Conservation (phyloP, 805 yeast genomes). For the Starmerella scarabaei region DNA sequence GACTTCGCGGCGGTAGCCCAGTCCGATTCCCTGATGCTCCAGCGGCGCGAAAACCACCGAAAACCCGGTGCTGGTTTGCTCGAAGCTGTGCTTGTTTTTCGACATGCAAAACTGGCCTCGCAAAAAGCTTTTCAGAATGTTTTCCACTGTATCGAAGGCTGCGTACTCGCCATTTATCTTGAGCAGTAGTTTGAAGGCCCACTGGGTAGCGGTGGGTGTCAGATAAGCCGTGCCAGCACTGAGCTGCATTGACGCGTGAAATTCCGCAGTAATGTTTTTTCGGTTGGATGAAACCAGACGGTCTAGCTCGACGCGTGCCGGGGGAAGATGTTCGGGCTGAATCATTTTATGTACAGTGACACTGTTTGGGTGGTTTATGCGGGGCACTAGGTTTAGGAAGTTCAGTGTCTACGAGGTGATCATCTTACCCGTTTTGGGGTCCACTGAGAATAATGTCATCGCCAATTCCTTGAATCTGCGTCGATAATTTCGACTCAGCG, state of each 20-base stretch:
- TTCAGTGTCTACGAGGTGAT: not conserved
- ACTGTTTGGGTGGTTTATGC: too few relatives aligned
- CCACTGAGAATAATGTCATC: constrained; percentile 2
- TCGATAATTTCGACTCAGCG: constrained; percentile 1
- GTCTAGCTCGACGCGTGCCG: too few relatives aligned
- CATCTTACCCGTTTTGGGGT: not conserved
- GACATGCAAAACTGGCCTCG: not conserved
- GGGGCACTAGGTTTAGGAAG: too few relatives aligned
- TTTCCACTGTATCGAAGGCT: constrained; percentile 13
- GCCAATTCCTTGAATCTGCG: constrained; percentile 3
- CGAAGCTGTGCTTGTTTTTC: constrained; percentile 2
- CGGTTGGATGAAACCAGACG: too few relatives aligned
- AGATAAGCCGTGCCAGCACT: constrained; percentile 7
- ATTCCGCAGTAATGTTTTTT: not conserved
- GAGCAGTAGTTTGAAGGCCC: constrained; percentile 5
- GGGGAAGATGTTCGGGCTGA: too few relatives aligned
- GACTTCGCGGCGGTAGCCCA: constrained; percentile 7
- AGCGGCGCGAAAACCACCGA: constrained; percentile 3
- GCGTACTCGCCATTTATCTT: constrained; percentile 4
- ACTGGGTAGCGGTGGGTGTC: constrained; percentile 14
- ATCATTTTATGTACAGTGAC: too few relatives aligned
- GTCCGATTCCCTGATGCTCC: not conserved
- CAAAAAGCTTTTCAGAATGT: constrained; percentile 12
- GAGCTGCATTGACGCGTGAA: not conserved
- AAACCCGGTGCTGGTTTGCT: constrained; percentile 9